Base-by-base conservation (phyloP, 345 rosid species). In the Brassica incana region DNA sequence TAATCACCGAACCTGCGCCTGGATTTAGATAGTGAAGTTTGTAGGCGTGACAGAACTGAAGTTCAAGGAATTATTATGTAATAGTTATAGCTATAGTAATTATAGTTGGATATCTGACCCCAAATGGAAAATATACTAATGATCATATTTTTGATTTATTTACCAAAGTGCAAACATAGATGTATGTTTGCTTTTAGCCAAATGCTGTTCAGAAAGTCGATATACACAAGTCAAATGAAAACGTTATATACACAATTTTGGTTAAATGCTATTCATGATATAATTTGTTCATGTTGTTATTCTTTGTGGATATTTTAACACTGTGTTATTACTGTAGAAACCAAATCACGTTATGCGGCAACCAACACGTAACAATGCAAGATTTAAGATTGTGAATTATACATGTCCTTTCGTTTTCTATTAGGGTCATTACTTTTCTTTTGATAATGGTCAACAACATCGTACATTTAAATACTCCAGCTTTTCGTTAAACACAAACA, bases 401-500 rank as follows among this genome's bases (percentile, higher is more conserved):
- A 65, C 32, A 5, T 77, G 76, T 65, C 72, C 59, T 18, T 78
- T 71, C 33, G 76, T 52, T 71, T 64, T 54, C 65, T 11, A 16
- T 54, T 16, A 78, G 30, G 20, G 72, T 60, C 23, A 16, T 77
- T 38, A 25, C 2, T 64, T 9, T 65, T 20, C 7, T 20, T 38
- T 35, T 63, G 0, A 27, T 54, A 65, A 65, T 40, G 35, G 72
- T 71, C 73, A 72, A 56, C 72, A 58, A 58, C 77, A 58, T 66
- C 73, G 77, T 78, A 40, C 23, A 56, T 29, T 16, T 36, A 56
- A 72, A 72, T 38, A 38, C 14, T 54, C 40, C 67, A 65, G 29
- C 72, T 72, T 72, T 72, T 72, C 77, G 38, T 58, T 56, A 56
- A 72, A 56, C 77, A 58, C 62, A 65, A 72, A 72, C 67, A 65